Conservation (phyloP, 108 stramenopile species). For the Cyclotella sp. region DNA sequence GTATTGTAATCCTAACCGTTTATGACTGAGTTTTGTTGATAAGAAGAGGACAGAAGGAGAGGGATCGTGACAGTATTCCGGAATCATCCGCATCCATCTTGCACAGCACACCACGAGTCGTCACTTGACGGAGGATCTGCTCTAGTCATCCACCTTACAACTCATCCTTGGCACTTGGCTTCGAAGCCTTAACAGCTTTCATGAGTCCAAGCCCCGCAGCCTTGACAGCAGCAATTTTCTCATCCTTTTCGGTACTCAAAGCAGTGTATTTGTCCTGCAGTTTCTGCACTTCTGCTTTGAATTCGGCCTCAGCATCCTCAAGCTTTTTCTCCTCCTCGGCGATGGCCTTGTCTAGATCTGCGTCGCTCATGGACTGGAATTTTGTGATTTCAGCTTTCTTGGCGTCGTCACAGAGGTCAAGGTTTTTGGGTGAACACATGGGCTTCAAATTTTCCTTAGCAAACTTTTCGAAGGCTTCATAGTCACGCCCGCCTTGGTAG, state of each 20-base stretch:
- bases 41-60: too few species aligned
- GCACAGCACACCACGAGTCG: too few species aligned
- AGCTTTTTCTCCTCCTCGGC: conserved; percentile 67
- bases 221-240: conserved; percentile 77
- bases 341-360: conserved; percentile 56
- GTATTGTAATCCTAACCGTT: too few species aligned
- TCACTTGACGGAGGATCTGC: too few species aligned
- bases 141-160: too few species aligned
- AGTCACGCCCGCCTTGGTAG: conserved; percentile 69
- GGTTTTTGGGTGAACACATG: conserved; percentile 63
- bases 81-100: too few species aligned
- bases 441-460: conserved; percentile 80
- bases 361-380: conserved; percentile 40
- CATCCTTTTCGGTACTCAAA: conserved; percentile 75
- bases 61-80: too few species aligned
- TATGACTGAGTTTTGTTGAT: too few species aligned
- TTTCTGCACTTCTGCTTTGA: conserved; percentile 66
- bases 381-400: conserved; percentile 60
- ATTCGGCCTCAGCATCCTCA: conserved; percentile 60
- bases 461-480: conserved; percentile 65
- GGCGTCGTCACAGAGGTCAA: conserved; percentile 77
- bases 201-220: conserved; percentile 83
- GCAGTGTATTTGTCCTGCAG: conserved; percentile 70
- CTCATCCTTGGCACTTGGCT: conserved; percentile 24
- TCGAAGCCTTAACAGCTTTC: conserved; percentile 83